Conservation (phyloP, 805 yeast genomes). For the Cyberlindnera lachancei region DNA sequence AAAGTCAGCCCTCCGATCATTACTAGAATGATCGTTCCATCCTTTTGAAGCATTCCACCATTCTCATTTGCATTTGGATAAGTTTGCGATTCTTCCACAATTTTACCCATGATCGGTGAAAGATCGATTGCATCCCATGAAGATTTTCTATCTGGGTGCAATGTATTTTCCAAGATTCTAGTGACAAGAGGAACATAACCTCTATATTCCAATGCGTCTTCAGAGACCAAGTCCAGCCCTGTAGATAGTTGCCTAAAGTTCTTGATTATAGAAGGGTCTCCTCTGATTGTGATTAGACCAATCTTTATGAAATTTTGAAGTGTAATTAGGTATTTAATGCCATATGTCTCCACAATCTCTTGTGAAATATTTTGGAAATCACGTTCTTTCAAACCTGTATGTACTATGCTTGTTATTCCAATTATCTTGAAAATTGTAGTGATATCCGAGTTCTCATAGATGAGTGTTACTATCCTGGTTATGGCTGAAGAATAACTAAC, state of each 20-base stretch:
- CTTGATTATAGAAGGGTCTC: constrained; percentile 27
- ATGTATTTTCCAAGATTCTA: constrained; percentile 63
- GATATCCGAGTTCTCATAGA: constrained; percentile 32
- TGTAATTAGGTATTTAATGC: constrained; percentile 42
- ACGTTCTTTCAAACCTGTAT: constrained; percentile 60
- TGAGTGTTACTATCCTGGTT: constrained; percentile 39
- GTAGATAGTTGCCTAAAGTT: constrained; percentile 25
- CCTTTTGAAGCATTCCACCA: constrained; percentile 16
- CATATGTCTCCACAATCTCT: constrained; percentile 57
- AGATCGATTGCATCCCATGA: constrained; percentile 34
- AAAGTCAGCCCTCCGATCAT: constrained; percentile 82
- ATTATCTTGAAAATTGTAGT: constrained; percentile 42
- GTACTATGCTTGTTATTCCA: constrained; percentile 51
- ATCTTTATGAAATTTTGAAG: constrained; percentile 42
- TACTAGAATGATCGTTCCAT: constrained; percentile 36
- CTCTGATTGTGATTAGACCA: constrained; percentile 32
- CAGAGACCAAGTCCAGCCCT: constrained; percentile 34
- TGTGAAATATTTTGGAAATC: constrained; percentile 50
- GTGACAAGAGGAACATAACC: constrained; percentile 74
- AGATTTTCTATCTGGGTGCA: constrained; percentile 29
- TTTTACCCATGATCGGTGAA: constrained; percentile 27
- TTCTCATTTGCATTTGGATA: constrained; percentile 8
- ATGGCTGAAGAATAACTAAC: constrained; percentile 30
- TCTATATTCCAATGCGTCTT: constrained; percentile 37
- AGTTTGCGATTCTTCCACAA: constrained; percentile 19